Conservation (phyloP, 495 filamentous ascomycete genomes). For the Copromyces sp. region DNA sequence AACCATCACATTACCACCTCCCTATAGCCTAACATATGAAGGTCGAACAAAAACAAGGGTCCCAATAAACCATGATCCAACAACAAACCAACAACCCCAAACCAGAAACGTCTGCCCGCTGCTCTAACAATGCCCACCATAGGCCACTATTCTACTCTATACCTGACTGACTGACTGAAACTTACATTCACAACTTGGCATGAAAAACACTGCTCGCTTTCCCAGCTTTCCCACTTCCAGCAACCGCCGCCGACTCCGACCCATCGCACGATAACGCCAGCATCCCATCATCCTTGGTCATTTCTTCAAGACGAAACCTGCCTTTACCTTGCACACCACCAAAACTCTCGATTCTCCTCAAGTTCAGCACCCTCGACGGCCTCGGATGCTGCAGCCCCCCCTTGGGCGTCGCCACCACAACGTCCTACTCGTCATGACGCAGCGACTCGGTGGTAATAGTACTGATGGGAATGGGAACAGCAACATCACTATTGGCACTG, state of each 20-base stretch:
- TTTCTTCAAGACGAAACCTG: conserved; percentile 2
- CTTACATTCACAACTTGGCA: neutral
- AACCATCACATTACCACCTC: neutral
- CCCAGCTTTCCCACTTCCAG: neutral
- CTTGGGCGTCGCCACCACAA: conserved; percentile 14
- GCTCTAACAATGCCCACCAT: neutral
- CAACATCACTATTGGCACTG: neutral
- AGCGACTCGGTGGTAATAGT: neutral
- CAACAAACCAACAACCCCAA: neutral
- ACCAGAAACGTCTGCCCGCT: neutral
- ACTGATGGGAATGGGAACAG: neutral
- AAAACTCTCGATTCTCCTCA: conserved; percentile 24
- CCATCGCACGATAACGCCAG: neutral
- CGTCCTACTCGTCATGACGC: conserved; percentile 6
- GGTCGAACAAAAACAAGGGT: neutral
- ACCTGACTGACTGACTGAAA: neutral
- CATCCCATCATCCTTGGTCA: conserved; percentile 5
- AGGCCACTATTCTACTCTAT: neutral
- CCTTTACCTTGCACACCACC: conserved; percentile 1
- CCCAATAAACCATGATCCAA: neutral
- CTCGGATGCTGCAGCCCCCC: conserved; percentile 25
- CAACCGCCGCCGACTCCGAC: neutral
- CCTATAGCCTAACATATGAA: neutral
- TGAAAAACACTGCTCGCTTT: neutral
- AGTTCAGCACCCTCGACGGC: conserved; percentile 22